These are phyloP conservation scores for Purpureocillium takamizusanense DNA, from an alignment of 2,329 filamentous ascomycete genomes.

Conservation along the genomic window DNA sequence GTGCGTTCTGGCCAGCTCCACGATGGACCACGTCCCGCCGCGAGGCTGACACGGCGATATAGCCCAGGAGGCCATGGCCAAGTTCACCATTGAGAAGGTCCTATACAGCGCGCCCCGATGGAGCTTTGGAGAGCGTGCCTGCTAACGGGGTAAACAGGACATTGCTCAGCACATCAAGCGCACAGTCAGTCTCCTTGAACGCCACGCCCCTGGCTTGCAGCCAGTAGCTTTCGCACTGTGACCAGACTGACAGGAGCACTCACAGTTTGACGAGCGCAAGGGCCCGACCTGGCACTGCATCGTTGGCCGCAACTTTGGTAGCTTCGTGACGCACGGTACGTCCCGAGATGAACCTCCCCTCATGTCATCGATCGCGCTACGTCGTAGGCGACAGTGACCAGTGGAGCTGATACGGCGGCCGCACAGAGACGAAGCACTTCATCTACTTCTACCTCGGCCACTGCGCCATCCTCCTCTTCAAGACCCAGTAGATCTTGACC, in stretches of 20 bases:
- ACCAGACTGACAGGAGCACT: background rate
- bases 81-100: conserved; percentile 55
- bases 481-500: conserved; percentile 66
- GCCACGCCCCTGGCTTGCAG: too few species aligned
- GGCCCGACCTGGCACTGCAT: conserved; percentile 99
- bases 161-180: conserved; percentile 95
- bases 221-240: too few species aligned
- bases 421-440: conserved; percentile 93
- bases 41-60: conserved; percentile 15
- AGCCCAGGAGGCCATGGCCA: conserved; percentile 56
- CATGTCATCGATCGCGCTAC: too few species aligned
- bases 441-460: conserved; percentile 99
- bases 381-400: too few species aligned
- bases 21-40: background rate
- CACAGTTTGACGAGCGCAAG: conserved; percentile 89
- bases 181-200: too few species aligned
- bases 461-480: conserved; percentile 96
- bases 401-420: background rate
- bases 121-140: background rate
- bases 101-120: background rate
- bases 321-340: conserved; percentile 95
- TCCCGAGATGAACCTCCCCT: too few species aligned
- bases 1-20: conserved; percentile 47
- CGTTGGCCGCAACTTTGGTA: conserved; percentile 96
- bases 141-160: conserved; percentile 48